These are phyloP conservation scores for Arbutus unedo DNA, from an alignment of 148 eudicot genomes.

Conservation along the genomic window DNA sequence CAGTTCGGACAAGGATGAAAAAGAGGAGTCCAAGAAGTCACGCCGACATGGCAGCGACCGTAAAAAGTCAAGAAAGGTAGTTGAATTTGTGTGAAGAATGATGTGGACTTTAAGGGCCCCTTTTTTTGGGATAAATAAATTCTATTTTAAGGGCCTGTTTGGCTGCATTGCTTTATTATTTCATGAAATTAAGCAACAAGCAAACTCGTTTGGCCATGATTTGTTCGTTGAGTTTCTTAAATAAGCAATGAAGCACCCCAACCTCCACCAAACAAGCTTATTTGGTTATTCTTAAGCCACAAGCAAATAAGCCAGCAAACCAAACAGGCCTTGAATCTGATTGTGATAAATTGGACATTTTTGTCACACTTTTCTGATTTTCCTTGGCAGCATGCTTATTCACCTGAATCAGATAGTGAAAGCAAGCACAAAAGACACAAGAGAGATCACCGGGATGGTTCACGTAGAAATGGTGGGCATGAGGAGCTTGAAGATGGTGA, in stretches of 20 bases:
- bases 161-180: background rate
- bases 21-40: conserved; percentile 76
- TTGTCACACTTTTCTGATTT: conserved; percentile 1
- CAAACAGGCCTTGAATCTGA: background rate
- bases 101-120: background rate
- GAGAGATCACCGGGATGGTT: conserved; percentile 63
- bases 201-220: background rate
- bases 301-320: background rate
- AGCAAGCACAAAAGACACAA: conserved; percentile 77
- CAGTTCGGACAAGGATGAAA: conserved; percentile 83
- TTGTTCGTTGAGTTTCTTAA: background rate
- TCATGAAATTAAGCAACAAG: background rate
- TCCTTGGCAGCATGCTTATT: conserved; percentile 66
- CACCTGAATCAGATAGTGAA: conserved; percentile 94
- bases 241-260: background rate
- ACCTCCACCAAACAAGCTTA: background rate
- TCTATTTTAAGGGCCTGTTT: background rate
- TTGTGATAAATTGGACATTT: background rate
- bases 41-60: conserved; percentile 90
- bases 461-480: conserved; percentile 53
- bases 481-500: conserved; percentile 99
- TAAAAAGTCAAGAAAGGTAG: conserved; percentile 90
- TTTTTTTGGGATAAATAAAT: background rate
- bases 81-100: background rate
- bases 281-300: background rate